Base-by-base conservation (phyloP, 495 filamentous ascomycete genomes). In the Platismatia glauca region DNA sequence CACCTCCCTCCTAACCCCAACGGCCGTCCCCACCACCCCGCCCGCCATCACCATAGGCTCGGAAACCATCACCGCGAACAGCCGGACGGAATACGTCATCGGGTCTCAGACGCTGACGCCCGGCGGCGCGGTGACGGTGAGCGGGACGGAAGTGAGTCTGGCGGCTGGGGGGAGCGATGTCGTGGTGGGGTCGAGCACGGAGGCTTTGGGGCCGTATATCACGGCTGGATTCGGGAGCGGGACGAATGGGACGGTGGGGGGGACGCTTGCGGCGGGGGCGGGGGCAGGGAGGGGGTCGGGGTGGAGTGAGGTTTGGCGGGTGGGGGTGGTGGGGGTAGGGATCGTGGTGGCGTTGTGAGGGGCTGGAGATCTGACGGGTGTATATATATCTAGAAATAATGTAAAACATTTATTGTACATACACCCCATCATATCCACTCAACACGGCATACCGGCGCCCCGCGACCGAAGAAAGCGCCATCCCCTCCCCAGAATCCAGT, bases 51-150 rank as follows among this genome's bases (percentile, higher is more conserved):
- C 52, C 12, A 39, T 69, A 1, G 59, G 56, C 27, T 55, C 41
- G 4, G 50, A 63, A 38, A 55, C 50, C 16, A 24, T 69, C 2
- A 52, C 67, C 3, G 48, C 59, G 11, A 62, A 70, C 35, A 7
- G 31, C 16, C 43, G 34, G 18, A 43, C 24, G 8, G 38, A 61
- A 16, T 70, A 60, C n/a, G 44, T 67, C 18, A 24, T 69, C 27
- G 64, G 55, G 4, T 43, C 29, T 4, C 68, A 70, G 43, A 67
- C 67, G 4, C 60, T 70, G 8, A 67, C 63, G 9, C 57, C 66
- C 7, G 64, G 64, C 3, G 59, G 31, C 16, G 59, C 9, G n/a
- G 39, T 68, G 11, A 64, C 56, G 1, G 44, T 64, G 1, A 39
- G 59, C 5, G 67, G 67, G 6, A 69, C 61, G 5, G 27, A 35